Percentiles rank a stretch among this genome's conserved stretches.
These are phyloP conservation scores for Pleurotus tuoliensis DNA, from an alignment of 768 basidiomycete genomes.

Conservation along the genomic window DNA sequence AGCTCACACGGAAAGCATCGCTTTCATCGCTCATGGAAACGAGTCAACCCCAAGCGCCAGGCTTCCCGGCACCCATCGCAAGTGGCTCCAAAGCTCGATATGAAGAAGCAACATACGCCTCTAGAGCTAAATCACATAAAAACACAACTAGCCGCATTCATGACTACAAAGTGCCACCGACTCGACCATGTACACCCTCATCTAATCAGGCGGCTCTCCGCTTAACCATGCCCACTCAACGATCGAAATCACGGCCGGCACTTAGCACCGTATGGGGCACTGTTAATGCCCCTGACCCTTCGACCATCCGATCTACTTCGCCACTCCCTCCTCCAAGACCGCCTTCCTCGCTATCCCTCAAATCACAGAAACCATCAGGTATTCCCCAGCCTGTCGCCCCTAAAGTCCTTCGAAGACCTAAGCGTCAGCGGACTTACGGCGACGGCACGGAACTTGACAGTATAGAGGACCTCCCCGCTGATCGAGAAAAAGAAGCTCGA, in stretches of 20 bases:
- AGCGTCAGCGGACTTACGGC: constrained; percentile 72
- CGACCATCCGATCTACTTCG: constrained; percentile 47
- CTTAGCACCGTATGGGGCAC: constrained; percentile 72
- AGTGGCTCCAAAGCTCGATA: constrained; percentile 53
- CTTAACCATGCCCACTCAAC: constrained; percentile 84
- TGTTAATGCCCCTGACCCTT: constrained; percentile 29
- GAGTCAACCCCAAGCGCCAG: constrained; percentile 51
- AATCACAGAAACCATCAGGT: constrained; percentile 30
- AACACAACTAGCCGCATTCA: constrained; percentile 57
- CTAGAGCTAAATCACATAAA: constrained; percentile 69
- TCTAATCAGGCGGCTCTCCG: constrained; percentile 73
- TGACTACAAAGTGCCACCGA: constrained; percentile 71
- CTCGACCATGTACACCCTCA: constrained; percentile 76
- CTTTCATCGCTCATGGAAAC: constrained; percentile 70
- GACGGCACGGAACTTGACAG: constrained; percentile 89
- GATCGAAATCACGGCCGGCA: constrained; percentile 69
- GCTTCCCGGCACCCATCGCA: constrained; percentile 41
- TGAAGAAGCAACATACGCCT: constrained; percentile 77
- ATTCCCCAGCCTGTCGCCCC: constrained; percentile 45
- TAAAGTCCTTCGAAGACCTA: constrained; percentile 72
- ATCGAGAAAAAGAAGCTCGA: constrained; percentile 74
- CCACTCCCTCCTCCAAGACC: constrained; percentile 54
- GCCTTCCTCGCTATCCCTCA: constrained; percentile 50
- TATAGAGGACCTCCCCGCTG: constrained; percentile 84
- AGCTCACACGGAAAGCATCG: constrained; percentile 73